Conservation (phyloP, 2,329 filamentous ascomycete species). For the Teratosphaeria epicoccoides region DNA sequence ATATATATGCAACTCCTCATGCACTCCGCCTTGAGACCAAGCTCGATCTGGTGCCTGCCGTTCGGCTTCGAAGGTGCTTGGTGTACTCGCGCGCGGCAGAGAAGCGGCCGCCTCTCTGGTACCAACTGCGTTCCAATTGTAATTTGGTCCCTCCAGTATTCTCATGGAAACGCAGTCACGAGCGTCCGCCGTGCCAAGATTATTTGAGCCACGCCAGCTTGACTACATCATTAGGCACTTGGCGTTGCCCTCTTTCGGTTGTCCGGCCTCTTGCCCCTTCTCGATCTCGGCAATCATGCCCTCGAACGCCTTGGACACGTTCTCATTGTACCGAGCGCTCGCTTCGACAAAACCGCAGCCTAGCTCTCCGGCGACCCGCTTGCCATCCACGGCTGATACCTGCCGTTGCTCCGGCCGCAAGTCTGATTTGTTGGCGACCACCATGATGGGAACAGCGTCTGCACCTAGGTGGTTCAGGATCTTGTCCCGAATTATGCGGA, state of each 20-base stretch:
- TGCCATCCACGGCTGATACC: slow-evolving; percentile 75
- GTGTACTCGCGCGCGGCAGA: background rate
- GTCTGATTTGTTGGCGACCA: slow-evolving; percentile 96
- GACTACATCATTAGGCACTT: slow-evolving; percentile 78
- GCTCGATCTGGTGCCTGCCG: background rate
- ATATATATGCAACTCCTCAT: background rate
- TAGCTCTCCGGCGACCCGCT: slow-evolving; percentile 73
- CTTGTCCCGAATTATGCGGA: slow-evolving; percentile 90
- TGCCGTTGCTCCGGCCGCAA: slow-evolving; percentile 86
- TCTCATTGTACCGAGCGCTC: slow-evolving; percentile 86
- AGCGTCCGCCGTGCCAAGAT: background rate
- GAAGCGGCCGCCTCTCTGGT: background rate
- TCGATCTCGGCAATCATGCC: slow-evolving; percentile 91
- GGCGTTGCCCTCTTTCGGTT: slow-evolving; percentile 65
- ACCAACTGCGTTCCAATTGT: no score
- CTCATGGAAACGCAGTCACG: background rate
- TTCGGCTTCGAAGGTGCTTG: background rate
- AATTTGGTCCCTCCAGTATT: background rate
- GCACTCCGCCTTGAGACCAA: background rate
- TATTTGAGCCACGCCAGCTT: background rate
- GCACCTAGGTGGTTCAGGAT: slow-evolving; percentile 91
- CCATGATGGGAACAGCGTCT: slow-evolving; percentile 82
- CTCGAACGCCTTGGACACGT: slow-evolving; percentile 87
- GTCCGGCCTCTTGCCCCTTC: slow-evolving; percentile 73
- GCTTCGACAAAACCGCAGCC: slow-evolving; percentile 92